A percentile compares a stretch with the other conserved stretches of the same genome.
Evolutionary conservation across 2,329 filamentous ascomycete genomes (phyloP).

Genomic region (Cercospora sesami): DNA sequence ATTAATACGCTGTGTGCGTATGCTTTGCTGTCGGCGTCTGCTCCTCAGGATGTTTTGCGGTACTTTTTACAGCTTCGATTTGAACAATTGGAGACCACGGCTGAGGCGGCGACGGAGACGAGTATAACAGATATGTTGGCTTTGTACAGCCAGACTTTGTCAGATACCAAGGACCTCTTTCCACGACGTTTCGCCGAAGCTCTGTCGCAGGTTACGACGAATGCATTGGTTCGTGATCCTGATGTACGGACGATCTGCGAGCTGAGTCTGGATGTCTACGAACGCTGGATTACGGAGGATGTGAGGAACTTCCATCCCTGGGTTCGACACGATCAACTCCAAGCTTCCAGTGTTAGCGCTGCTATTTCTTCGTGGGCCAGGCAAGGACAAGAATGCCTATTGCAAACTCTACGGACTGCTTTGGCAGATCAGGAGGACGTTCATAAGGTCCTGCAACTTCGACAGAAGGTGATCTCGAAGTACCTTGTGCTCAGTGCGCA

Average conservation of each 20-base stretch:
- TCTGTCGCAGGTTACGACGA: conserved; percentile 66
- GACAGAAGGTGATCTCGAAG: conserved; percentile 32
- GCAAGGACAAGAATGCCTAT: conserved; percentile 49
- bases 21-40: conserved; percentile 76
- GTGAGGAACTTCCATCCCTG: conserved; percentile 84
- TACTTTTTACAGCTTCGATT: conserved; percentile 75
- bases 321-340: conserved; percentile 73
- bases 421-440: conserved; percentile 27
- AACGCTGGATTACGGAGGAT: conserved; percentile 78
- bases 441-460: conserved; percentile 27
- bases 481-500: conserved; percentile 32
- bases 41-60: conserved; percentile 72
- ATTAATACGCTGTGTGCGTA: conserved; percentile 78
- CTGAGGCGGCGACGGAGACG: conserved; percentile 54
- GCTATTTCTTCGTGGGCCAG: conserved; percentile 66
- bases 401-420: conserved; percentile 27
- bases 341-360: conserved; percentile 43
- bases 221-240: conserved; percentile 69
- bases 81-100: conserved; percentile 64
- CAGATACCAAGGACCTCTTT: conserved; percentile 74
- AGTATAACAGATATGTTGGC: conserved; percentile 65
- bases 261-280: conserved; percentile 73
- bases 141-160: conserved; percentile 73
- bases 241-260: conserved; percentile 66
- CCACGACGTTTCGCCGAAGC: conserved; percentile 71